Evolutionary conservation across 352 stramenopile genomes (phyloP).

Genomic region (Blastocystis sp.): DNA sequence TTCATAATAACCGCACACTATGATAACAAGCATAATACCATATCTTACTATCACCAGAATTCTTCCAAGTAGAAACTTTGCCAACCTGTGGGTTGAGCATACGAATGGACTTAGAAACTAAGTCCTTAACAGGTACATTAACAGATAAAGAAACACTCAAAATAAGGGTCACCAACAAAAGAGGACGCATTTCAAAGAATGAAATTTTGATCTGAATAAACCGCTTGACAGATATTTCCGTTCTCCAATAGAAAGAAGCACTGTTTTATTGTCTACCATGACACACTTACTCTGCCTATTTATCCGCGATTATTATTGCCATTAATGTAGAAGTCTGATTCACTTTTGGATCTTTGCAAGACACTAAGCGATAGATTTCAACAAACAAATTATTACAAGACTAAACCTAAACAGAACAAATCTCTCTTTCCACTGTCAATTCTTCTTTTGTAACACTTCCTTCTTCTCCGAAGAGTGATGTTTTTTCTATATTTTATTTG

Average conservation of each 20-base stretch:
- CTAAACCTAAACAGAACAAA: neutral
- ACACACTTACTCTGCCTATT: too few relatives aligned
- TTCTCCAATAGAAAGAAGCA: too few relatives aligned
- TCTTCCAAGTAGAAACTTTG: neutral
- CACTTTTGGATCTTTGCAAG: neutral
- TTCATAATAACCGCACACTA: neutral
- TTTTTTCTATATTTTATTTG: conserved; percentile 27
- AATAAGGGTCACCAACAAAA: neutral
- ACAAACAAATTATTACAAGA: neutral
- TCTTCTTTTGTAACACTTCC: neutral
- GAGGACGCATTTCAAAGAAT: neutral
- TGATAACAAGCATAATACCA: neutral
- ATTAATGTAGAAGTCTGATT: neutral
- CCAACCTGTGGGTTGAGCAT: neutral
- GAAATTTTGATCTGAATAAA: neutral
- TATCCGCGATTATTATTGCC: too few relatives aligned
- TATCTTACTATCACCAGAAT: neutral
- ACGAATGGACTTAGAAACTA: neutral
- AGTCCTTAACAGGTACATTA: neutral
- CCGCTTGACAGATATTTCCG: too few relatives aligned
- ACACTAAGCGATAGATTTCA: neutral
- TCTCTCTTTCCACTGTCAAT: neutral
- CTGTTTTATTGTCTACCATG: too few relatives aligned
- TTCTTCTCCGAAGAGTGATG: neutral
- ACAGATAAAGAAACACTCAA: neutral